Conservation (phyloP, 345 rosid species). For the Erysimum cheiranthoides region DNA sequence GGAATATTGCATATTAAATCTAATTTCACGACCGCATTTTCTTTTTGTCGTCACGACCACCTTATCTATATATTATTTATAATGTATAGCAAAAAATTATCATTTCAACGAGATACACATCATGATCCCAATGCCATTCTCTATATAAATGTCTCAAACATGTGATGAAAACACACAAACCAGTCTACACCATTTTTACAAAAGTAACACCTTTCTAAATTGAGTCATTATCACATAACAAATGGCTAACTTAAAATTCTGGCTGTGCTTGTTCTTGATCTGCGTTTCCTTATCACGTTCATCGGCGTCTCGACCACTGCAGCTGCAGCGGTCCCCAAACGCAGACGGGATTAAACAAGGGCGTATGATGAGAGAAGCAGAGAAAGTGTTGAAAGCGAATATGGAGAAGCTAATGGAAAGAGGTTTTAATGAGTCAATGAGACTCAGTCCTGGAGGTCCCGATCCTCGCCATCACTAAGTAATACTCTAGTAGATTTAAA, state of each 20-base stretch:
- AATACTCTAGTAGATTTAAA: background rate
- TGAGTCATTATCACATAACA: background rate
- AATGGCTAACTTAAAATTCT: constrained; percentile 41
- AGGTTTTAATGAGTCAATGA: constrained; percentile 45
- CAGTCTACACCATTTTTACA: background rate
- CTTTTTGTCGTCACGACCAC: constrained; percentile 21
- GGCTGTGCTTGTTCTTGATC: constrained; percentile 45
- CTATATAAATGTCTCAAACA: constrained; percentile 39
- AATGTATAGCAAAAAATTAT: background rate
- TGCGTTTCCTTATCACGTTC: constrained; percentile 44
- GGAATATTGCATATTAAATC: background rate
- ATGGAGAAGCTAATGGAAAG: constrained; percentile 49
- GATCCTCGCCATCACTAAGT: constrained; percentile 68
- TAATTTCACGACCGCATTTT: too few species aligned
- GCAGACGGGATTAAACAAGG: constrained; percentile 27
- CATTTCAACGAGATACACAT: constrained; percentile 11
- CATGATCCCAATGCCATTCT: constrained; percentile 37
- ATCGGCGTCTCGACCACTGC: constrained; percentile 46
- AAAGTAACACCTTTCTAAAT: constrained; percentile 16
- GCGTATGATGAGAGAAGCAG: constrained; percentile 53
- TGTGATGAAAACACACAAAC: constrained; percentile 14
- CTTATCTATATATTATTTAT: constrained; percentile 34
- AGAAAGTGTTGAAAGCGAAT: constrained; percentile 54
- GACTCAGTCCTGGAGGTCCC: constrained; percentile 76
- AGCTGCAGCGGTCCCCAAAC: constrained; percentile 5